Base-by-base conservation (phyloP, 139 green algal genomes). In the Dunaliella sp. region DNA sequence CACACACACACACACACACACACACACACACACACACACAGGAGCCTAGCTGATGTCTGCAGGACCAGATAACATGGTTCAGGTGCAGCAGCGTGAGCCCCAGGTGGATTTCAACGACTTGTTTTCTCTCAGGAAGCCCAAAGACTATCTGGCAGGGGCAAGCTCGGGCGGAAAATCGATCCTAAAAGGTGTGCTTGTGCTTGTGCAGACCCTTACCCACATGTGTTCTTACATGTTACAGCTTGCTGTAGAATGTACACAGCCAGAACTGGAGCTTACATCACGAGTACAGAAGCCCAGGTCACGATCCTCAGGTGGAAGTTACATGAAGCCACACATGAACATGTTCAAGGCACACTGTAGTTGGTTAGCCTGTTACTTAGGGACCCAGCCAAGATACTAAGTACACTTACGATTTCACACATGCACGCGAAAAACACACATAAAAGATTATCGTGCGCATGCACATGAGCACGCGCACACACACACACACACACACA, bases 61-160 rank as follows among this genome's bases (percentile, higher is more conserved):
- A n/a, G n/a, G n/a, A n/a, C n/a, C 3, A 31, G 30, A 82, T 38
- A 38, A 31, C 31, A 82, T 82, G 34, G 34, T 30, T n/a, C n/a
- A n/a, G 33, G 33, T 82, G 77, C 30, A 82, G 58, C 75, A 85
- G 34, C 2, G 57, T 28, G 85, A 89, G 58, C 85, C 86, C 48
- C 36, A 85, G 24, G 73, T 90, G 0, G 83, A 95, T 84, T 94
- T 95, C 28, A 87, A 88, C 38, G 95, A 95, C 33, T 92, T 96
- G 7, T 95, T 97, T 84, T 91, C 87, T 3, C 87, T 97, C 30
- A 65, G 88, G 12, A 88, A 92, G 22, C 93, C 92, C 0, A 85
- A 85, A 28, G 91, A 94, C 36, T 82, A 74, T 3, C 59, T 85
- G 76, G 90, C 93, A 16, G 93, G 94, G 35, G 3, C 95, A 0